Conservation (phyloP, 2,329 filamentous ascomycete genomes). For the Zarea fungicola region DNA sequence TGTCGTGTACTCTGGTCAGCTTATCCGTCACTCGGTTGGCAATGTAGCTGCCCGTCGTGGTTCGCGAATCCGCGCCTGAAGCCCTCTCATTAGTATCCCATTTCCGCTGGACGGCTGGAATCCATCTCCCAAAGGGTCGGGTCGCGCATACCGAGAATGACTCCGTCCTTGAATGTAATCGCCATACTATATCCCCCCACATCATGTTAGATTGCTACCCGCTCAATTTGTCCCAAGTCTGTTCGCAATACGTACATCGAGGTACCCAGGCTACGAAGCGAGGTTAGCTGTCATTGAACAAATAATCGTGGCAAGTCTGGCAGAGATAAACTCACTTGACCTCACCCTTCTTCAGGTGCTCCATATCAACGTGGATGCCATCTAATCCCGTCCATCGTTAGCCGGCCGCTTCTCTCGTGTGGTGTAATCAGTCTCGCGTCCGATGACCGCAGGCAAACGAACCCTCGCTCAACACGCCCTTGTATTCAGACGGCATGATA, state of each 20-base stretch:
- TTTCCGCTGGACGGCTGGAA: too few species aligned
- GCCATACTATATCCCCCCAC: constrained; percentile 72
- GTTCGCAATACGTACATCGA: constrained; percentile 67
- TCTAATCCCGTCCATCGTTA: constrained; percentile 49
- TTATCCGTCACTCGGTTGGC: constrained; percentile 99
- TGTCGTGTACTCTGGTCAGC: constrained; percentile 96
- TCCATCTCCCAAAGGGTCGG: too few species aligned
- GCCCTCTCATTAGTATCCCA: too few species aligned
- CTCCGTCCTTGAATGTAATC: constrained; percentile 96
- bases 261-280: constrained; percentile 77
- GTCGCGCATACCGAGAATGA: constrained; percentile 68
- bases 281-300: constrained; percentile 27
- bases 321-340: constrained; percentile 83
- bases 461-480: constrained; percentile 62
- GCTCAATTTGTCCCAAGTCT: constrained; percentile 11
- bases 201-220: constrained; percentile 23
- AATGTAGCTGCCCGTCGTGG: constrained; percentile 96
- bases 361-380: constrained; percentile 99
- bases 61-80: constrained; percentile 92
- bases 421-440: too few species aligned
- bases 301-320: not conserved
- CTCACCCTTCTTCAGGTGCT: constrained; percentile 96
- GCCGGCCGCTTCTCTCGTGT: too few species aligned
- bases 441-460: constrained; percentile 24
- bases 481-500: constrained; percentile 58